These are phyloP conservation scores for Fusarium praegraminearum DNA, from an alignment of 2,329 filamentous ascomycete species.

Conservation along the genomic window DNA sequence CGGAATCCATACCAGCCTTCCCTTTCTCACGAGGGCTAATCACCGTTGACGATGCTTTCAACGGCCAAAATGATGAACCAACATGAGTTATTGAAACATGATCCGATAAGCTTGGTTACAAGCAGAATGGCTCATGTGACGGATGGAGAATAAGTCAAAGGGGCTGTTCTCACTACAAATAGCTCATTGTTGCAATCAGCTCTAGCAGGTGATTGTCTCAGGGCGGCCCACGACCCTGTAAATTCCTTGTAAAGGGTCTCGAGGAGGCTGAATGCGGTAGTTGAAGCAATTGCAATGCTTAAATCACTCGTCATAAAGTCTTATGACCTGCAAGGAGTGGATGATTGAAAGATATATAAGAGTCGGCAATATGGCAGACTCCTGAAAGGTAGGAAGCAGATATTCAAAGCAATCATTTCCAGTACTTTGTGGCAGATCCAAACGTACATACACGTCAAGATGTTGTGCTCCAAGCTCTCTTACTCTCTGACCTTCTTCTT, in stretches of 20 bases:
- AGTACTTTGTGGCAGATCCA: neutral
- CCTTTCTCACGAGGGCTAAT: constrained; percentile 11
- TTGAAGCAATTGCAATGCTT: constrained; percentile 9
- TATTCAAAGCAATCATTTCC: neutral
- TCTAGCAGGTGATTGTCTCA: constrained; percentile 35
- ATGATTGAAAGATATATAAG: constrained; percentile 32
- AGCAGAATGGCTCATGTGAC: constrained; percentile 15
- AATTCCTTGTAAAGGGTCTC: constrained; percentile 25
- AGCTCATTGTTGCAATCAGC: constrained; percentile 28
- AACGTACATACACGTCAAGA: constrained; percentile 6
- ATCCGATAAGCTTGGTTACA: neutral
- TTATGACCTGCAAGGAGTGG: constrained; percentile 28
- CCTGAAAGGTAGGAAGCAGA: constrained; percentile 15
- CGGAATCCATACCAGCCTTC: constrained; percentile 16
- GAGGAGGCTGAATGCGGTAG: constrained; percentile 26
- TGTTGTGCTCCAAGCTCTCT: constrained; percentile 38
- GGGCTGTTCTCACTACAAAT: constrained; percentile 36
- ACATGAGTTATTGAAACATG: constrained; percentile 22
- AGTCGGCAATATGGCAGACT: constrained; percentile 6
- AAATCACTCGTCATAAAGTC: constrained; percentile 30
- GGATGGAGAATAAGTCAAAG: constrained; percentile 31
- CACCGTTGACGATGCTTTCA: constrained; percentile 22
- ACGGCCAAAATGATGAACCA: constrained; percentile 6
- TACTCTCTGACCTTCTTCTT: constrained; percentile 39
- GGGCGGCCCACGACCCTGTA: constrained; percentile 25